A percentile compares a stretch with the other conserved stretches of the same genome.
Conservation (phyloP, 805 yeast species). For the Hanseniaspora occidentalis region DNA sequence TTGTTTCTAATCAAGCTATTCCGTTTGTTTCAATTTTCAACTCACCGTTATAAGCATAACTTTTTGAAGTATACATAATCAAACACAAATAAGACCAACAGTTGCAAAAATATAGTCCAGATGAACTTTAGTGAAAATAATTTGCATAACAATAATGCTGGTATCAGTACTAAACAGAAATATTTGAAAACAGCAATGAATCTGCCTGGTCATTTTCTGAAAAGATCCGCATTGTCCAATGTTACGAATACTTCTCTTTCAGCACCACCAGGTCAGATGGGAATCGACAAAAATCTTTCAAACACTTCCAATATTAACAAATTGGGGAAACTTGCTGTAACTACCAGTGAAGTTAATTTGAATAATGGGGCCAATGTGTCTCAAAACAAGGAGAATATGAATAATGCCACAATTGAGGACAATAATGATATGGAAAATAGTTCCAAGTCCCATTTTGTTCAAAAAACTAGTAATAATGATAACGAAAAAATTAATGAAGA, state of each 20-base stretch:
- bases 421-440: too few species aligned
- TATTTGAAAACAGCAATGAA: slow-evolving; percentile 6
- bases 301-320: not conserved
- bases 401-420: too few species aligned
- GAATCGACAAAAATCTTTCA: not conserved
- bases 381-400: too few species aligned
- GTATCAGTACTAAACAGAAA: slow-evolving; percentile 9
- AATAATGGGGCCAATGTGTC: too few species aligned
- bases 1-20: not conserved
- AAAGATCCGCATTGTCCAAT: slow-evolving; percentile 21
- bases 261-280: too few species aligned
- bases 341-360: too few species aligned
- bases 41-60: too few species aligned
- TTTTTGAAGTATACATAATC: not conserved
- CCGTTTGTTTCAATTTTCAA: too few species aligned
- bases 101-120: not conserved
- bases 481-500: slow-evolving; percentile 12
- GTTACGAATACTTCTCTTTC: slow-evolving; percentile 22
- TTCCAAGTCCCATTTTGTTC: too few species aligned
- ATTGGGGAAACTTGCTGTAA: too few species aligned
- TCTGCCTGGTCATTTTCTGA: slow-evolving; percentile 2
- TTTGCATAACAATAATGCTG: slow-evolving; percentile 12
- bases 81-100: not conserved
- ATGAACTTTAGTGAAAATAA: slow-evolving; percentile 3
- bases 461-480: slow-evolving; percentile 14